Conservation (phyloP, 192 early-diverging fungal genomes). For the Gigaspora rosea region DNA sequence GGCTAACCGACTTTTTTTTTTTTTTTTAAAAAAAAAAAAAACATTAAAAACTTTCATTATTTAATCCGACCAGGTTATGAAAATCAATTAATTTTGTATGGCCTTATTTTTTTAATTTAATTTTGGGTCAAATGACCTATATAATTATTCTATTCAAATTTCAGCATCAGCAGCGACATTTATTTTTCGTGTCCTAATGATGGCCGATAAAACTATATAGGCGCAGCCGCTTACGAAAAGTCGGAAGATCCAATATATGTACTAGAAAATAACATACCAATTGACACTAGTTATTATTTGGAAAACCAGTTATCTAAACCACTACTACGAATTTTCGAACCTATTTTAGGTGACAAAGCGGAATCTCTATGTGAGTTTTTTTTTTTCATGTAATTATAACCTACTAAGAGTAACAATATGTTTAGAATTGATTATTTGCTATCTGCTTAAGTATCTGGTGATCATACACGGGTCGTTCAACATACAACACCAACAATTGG, state of each 20-base stretch:
- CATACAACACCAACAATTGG: slow-evolving; percentile 88
- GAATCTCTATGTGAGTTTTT: slow-evolving; percentile 66
- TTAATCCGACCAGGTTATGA: no score
- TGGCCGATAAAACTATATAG: slow-evolving; percentile 26
- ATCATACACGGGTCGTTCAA: slow-evolving; percentile 78
- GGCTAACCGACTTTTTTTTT: no score
- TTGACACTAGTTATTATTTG: slow-evolving; percentile 95
- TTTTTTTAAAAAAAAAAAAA: no score
- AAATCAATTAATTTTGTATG: no score
- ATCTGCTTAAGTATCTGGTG: slow-evolving; percentile 54
- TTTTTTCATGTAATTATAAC: background rate
- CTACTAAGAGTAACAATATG: background rate
- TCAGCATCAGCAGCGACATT: no score
- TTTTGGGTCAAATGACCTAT: background rate
- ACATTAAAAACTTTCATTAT: no score
- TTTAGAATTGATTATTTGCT: slow-evolving; percentile 12
- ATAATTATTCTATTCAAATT: no score
- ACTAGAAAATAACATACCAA: slow-evolving; percentile 97
- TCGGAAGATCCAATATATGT: slow-evolving; percentile 98
- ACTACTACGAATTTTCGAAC: slow-evolving; percentile 92
- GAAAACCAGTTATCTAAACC: slow-evolving; percentile 97
- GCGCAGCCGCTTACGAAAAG: slow-evolving; percentile 92
- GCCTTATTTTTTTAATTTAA: background rate
- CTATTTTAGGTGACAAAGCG: slow-evolving; percentile 89
- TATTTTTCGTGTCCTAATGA: background rate